Evolutionary conservation across 2,329 filamentous ascomycete genomes (phyloP), one percentile per base, ranked within the genome.

Genomic region (Fusarium sp.): DNA sequence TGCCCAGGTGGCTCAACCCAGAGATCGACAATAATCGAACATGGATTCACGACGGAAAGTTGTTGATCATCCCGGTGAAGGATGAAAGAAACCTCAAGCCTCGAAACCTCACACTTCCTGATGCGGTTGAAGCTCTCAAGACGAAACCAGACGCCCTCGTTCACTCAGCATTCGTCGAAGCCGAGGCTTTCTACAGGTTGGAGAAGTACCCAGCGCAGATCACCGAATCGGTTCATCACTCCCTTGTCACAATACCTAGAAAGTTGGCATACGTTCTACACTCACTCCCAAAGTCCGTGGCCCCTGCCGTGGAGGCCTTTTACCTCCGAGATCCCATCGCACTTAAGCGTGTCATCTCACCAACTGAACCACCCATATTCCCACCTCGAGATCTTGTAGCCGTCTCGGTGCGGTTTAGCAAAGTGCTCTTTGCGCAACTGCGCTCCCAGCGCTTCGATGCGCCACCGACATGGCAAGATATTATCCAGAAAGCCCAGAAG

Each of bases 1-100:
- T 98, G 3, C 96, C 96, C 3, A 91, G 89, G 70, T 99, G 96
- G 97, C 84, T 99, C 29, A 98, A 92, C 75, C 96, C 96, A 1
- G 95, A 98, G 72, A 92, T 96, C 42, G 95, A 97, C 72, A 90
- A 92, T 73, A 93, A 98, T 80, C 89, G 96, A 65, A 92, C 97
- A 36, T 99, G 96, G 96, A 91, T 99, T 64, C 90, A 97, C 77
- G 85, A 91, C 35, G 94, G 93, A 64, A 89, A 92, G 64, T 87
- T 98, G 20, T 86, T 90, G 55, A 90, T 98, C 67, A 92, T 98
- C 64, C 90, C 93, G 22, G 75, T 89, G 4, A 79, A 82, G 63
- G 79, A 85, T 66, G 77, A 75, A 3, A 70, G 77, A 2, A 62
- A 64, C 0, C 66, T 66, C 27, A 80, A 80, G 62, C 79, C 81